Evolutionary conservation across 1,139 yeast genomes (phyloP).

Genomic region (Meyerozyma sp.): DNA sequence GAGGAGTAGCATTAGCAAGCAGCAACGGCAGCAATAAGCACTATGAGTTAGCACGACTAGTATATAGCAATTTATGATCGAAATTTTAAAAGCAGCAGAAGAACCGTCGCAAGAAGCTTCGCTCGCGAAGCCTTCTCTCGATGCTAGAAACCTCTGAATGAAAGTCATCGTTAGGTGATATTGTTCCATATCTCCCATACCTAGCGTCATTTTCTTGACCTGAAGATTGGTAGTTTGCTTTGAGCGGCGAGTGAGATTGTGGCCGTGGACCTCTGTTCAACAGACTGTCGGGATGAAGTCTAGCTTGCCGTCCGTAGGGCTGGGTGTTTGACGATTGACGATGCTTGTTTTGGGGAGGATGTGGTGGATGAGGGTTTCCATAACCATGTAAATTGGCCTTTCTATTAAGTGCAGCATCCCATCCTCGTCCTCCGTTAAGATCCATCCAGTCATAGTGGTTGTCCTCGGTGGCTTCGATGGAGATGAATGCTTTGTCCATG

Average conservation of each 20-base stretch:
- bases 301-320: background rate
- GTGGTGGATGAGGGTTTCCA: conserved; percentile 65
- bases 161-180: conserved; percentile 8
- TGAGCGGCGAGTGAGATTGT: background rate
- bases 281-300: background rate
- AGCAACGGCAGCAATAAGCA: background rate
- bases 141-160: conserved; percentile 10
- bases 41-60: background rate
- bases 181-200: background rate
- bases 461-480: conserved; percentile 40
- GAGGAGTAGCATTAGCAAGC: background rate
- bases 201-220: background rate
- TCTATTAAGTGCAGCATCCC: conserved; percentile 75
- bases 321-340: background rate
- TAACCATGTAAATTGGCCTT: conserved; percentile 80
- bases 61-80: background rate
- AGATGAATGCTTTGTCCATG: conserved; percentile 38
- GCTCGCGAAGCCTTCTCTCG: conserved; percentile 7
- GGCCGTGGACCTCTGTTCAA: background rate
- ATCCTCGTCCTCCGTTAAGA: conserved; percentile 72
- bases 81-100: conserved; percentile 8
- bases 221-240: background rate
- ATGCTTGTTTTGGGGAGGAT: background rate
- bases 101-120: conserved; percentile 9
- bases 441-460: conserved; percentile 85